These are phyloP conservation scores for Piper betle DNA, from an alignment of 164 flowering plant species.

Conservation along the genomic window DNA sequence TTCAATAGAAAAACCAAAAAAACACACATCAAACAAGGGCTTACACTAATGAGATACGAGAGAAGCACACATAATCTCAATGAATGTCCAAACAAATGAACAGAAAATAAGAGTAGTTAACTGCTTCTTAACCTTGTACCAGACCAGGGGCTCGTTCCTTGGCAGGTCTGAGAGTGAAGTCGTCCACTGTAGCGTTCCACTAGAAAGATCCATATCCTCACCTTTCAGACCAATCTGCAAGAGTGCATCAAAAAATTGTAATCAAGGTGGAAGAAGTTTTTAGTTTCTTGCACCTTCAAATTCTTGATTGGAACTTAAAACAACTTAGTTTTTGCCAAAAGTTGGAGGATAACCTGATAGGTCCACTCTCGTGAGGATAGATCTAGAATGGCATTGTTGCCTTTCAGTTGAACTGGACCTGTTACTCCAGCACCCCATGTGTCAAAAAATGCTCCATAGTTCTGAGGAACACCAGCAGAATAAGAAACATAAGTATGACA, in stretches of 20 bases:
- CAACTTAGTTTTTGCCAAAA: not conserved
- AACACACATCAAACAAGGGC: no score
- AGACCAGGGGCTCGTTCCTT: constrained; percentile 59
- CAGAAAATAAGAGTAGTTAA: not conserved
- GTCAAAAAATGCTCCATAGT: constrained; percentile 89
- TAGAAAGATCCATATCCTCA: constrained; percentile 50
- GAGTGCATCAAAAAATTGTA: not conserved
- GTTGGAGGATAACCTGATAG: constrained; percentile 55
- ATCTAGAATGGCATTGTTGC: constrained; percentile 43
- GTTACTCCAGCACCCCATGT: constrained; percentile 73
- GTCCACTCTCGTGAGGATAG: constrained; percentile 78
- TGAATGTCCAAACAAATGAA: no score
- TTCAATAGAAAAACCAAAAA: no score
- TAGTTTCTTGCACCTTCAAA: not conserved
- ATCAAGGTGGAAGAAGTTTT: not conserved
- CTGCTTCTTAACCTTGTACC: constrained; percentile 71
- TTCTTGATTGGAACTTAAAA: not conserved
- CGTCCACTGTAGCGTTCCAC: constrained; percentile 58
- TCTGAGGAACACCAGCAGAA: constrained; percentile 27
- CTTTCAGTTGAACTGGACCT: constrained; percentile 70
- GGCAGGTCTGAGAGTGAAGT: constrained; percentile 44
- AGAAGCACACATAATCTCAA: no score
- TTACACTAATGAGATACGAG: no score
- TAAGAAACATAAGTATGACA: not conserved
- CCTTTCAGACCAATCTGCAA: constrained; percentile 81